Evolutionary conservation across 768 basidiomycete genomes (phyloP), one percentile per base, ranked within the genome.

Genomic region (Boletus reticuloceps): DNA sequence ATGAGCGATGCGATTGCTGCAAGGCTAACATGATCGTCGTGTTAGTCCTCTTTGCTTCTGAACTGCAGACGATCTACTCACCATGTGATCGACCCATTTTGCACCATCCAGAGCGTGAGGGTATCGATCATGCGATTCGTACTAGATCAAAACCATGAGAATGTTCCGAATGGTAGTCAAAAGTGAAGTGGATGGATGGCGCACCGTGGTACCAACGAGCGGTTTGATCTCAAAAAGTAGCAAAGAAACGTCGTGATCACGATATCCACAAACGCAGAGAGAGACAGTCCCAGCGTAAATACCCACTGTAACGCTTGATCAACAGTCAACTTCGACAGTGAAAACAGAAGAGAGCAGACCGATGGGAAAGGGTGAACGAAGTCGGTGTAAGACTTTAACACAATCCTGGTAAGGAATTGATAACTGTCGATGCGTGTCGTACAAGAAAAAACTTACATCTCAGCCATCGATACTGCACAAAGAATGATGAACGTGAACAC

Each of bases 251-350:
- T 63, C 8, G 78, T 79, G 50, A 81, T 80, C 16, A 79, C 51
- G 44, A 82, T 58, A 56, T 83, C 82, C 36, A 80, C 64, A 6
- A 71, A 51, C 2, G 76, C 75, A 5, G 80, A 81, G 2, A 82
- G 69, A 1, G 72, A 62, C 0, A 82, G 66, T 10, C 80, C 80
- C 1, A 71, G 60, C 3, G 81, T 81, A 56, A 81, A 79, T 6
- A 74, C 60, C 70, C 74, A 76, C 79, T 82, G 36, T 8, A 8
- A 27, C n/a, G 2, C 29, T 34, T n/a, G 34, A 36, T 55, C 34
- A 51, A 20, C 5, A n/a, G 52, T 9, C 34, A 16, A 4, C 7
- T 12, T 22, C 19, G 9, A 36, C 9, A 34, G 8, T 11, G 27
- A 22, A 4, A 29, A 47, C 43, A 39, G 16, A 20, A 14, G 13